Conservation (phyloP, 805 yeast genomes). For the Pichia membranifaciens region DNA sequence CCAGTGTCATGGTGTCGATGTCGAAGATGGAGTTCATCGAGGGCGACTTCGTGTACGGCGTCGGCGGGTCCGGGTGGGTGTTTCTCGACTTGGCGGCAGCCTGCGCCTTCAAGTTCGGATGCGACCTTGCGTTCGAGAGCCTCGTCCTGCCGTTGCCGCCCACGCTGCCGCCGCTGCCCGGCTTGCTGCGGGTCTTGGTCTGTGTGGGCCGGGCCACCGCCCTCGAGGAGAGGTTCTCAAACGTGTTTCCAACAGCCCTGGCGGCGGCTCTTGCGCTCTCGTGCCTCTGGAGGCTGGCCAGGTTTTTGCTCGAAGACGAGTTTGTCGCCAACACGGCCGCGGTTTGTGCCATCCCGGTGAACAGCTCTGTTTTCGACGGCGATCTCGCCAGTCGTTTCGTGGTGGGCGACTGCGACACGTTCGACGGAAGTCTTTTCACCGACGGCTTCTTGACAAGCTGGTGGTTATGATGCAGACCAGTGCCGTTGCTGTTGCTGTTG, state of each 20-base stretch:
- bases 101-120: too few species aligned
- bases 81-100: too few species aligned
- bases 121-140: too few species aligned
- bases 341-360: conserved; percentile 7
- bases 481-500: not conserved
- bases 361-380: not conserved
- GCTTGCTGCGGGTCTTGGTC: too few species aligned
- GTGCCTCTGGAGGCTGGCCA: not conserved
- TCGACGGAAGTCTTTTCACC: conserved; percentile 3
- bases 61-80: too few species aligned
- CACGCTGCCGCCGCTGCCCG: not conserved
- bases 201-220: too few species aligned
- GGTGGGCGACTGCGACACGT: conserved; percentile 1
- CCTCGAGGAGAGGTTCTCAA: too few species aligned
- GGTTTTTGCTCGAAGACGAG: not conserved
- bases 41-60: not conserved
- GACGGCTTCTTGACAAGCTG: conserved; percentile 4
- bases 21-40: not conserved
- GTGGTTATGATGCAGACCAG: too few species aligned
- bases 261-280: conserved; percentile 12
- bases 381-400: conserved; percentile 6
- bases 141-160: not conserved
- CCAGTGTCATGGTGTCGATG: not conserved
- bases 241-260: conserved; percentile 6
- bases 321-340: conserved; percentile 9